Evolutionary conservation across 1,284 basidiomycete species (phyloP), one percentile per base, ranked within the genome.

Genomic region (Neotropicomus parvogracilis): DNA sequence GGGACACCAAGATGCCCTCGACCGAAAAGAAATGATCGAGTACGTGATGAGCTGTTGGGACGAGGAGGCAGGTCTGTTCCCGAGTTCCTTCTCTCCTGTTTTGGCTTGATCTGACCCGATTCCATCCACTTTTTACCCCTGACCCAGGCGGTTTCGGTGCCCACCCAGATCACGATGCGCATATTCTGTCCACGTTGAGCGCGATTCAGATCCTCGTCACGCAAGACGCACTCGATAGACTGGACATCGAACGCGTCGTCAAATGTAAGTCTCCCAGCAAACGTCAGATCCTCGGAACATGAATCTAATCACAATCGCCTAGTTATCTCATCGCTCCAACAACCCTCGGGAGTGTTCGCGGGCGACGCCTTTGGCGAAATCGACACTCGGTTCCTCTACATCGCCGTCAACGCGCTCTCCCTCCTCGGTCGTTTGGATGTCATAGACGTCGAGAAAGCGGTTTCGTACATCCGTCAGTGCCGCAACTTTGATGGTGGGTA

Each of bases 401-500:
- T 90, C 62, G 88, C 91, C 19, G 75, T 95, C 35, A 83, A 80
- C 39, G 83, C 88, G 0, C 75, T 99, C 0, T 89, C 91, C 0
- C 79, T 97, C 7, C 81, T 98, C 8, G 85, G 85, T 1, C 75
- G 78, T 27, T 72, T 98, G 17, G 68, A 77, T 43, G 71, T 79
- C 31, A 67, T 89, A 35, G 79, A 84, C 54, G 69, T 75, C 32
- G 81, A 85, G 31, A 78, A 77, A 54, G 85, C 91, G 0, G 78
- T 91, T 7, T 73, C 68, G 3, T 93, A 95, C 66, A 80, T 99
- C 36, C 64, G 73, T 12, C 72, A 77, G 29, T 97, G 95, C 67
- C 78, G 77, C 62, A 99, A 99, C 66, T 95, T 94, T 64, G 95
- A 99, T 64, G 95, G 95, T 4, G 95, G 94, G 0, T 99, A 97